Evolutionary conservation across 75 land plant genomes (phyloP).

Genomic region (Selaginella tamariscina): DNA sequence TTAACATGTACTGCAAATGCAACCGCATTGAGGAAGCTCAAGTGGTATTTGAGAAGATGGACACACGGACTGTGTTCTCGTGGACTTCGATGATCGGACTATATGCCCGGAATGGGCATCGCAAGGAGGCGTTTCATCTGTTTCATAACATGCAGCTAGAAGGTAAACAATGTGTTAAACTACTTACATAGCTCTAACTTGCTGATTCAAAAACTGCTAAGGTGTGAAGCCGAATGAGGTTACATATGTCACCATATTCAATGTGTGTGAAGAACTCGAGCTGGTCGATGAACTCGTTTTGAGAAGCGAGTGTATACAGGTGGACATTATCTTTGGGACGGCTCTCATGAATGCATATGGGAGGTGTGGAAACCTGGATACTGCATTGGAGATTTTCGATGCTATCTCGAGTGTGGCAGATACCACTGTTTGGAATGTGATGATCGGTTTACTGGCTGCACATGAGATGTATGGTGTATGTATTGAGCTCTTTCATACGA

Average conservation of each 20-base stretch:
- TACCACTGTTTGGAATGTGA: neutral
- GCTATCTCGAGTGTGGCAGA: neutral
- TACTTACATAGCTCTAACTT: too few relatives aligned
- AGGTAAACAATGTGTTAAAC: too few relatives aligned
- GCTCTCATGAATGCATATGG: slow-evolving; percentile 1
- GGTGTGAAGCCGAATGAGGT: neutral
- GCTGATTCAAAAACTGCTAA: too few relatives aligned
- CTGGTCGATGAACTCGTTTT: neutral
- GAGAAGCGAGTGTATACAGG: neutral
- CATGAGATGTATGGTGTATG: neutral
- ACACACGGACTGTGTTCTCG: neutral
- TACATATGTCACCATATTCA: neutral
- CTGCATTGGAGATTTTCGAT: neutral
- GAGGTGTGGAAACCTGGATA: slow-evolving; percentile 1
- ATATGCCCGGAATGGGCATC: slow-evolving; percentile 9
- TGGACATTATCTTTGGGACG: neutral
- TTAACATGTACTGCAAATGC: slow-evolving; percentile 8
- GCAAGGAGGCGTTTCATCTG: neutral
- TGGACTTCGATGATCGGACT: neutral
- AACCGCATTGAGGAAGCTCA: neutral
- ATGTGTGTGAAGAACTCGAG: neutral
- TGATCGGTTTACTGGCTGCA: neutral
- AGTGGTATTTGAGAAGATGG: neutral
- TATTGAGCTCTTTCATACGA: neutral
- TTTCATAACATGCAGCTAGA: neutral